Evolutionary conservation across 768 basidiomycete species (phyloP).

Genomic region (Kwoniella heveanensis): DNA sequence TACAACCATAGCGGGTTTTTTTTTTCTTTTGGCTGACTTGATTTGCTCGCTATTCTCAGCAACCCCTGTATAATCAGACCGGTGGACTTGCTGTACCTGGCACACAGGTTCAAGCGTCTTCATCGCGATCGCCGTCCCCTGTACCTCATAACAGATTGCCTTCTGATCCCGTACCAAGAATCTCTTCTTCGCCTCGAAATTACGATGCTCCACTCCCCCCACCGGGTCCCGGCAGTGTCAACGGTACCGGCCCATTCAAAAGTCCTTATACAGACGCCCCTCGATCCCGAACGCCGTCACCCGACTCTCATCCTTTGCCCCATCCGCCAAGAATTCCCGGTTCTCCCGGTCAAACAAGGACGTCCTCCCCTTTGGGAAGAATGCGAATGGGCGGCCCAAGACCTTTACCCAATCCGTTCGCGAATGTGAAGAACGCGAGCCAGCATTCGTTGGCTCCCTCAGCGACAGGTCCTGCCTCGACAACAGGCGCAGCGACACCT

Average conservation of each 20-base stretch:
- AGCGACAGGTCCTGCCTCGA: constrained; percentile 5
- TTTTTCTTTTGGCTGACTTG: too few relatives aligned
- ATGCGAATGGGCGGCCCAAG: constrained; percentile 20
- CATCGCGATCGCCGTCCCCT: constrained; percentile 54
- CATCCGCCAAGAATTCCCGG: constrained; percentile 29
- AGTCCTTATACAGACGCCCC: constrained; percentile 1
- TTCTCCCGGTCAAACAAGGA: constrained; percentile 19
- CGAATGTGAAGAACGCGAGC: constrained; percentile 17
- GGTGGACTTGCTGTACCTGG: constrained; percentile 51
- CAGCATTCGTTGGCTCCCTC: constrained; percentile 17
- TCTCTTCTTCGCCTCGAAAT: constrained; percentile 49
- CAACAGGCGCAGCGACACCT: constrained; percentile 6
- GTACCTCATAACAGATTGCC: constrained; percentile 30
- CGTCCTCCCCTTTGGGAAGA: constrained; percentile 30
- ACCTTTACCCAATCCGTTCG: constrained; percentile 49
- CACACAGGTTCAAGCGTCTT: constrained; percentile 30
- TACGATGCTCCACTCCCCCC: constrained; percentile 23
- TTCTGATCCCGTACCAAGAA: constrained; percentile 21
- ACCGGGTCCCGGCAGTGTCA: constrained; percentile 1
- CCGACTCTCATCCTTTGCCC: constrained; percentile 56
- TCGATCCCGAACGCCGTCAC: constrained; percentile 72
- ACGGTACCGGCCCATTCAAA: constrained; percentile 25
- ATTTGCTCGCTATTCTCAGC: constrained; percentile 3
- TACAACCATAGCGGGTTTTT: too few relatives aligned
- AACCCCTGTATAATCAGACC: constrained; percentile 6